Evolutionary conservation across 2,329 filamentous ascomycete species (phyloP).

Genomic region (Lecanosticta acicola): DNA sequence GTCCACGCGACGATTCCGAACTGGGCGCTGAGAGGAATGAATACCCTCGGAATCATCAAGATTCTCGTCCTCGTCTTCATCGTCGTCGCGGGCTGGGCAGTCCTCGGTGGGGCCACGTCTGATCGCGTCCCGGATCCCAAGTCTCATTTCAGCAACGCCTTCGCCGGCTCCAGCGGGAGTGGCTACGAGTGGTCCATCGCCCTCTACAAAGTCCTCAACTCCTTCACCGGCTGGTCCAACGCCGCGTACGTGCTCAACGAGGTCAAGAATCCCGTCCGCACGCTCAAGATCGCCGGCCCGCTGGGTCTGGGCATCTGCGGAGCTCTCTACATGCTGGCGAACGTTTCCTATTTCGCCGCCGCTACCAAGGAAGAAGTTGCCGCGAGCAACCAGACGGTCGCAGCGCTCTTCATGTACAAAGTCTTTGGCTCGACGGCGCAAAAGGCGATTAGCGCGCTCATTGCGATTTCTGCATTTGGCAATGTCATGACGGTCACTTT

Average conservation of each 20-base stretch:
- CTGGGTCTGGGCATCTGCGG: constrained; percentile 45
- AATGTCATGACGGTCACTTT: constrained; percentile 54
- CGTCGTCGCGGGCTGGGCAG: constrained; percentile 51
- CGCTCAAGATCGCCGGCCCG: constrained; percentile 36
- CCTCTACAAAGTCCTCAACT: constrained; percentile 47
- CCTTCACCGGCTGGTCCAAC: constrained; percentile 39
- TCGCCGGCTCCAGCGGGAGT: constrained; percentile 42
- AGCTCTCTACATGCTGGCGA: constrained; percentile 51
- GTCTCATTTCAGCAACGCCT: constrained; percentile 53
- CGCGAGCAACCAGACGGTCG: constrained; percentile 49
- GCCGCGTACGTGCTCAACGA: constrained; percentile 59
- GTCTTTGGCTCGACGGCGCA: constrained; percentile 51
- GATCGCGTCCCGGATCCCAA: constrained; percentile 45
- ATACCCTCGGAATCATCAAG: constrained; percentile 55
- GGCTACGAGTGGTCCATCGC: constrained; percentile 51
- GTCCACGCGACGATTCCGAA: constrained; percentile 50
- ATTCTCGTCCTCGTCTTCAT: constrained; percentile 54
- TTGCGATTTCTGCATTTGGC: constrained; percentile 53
- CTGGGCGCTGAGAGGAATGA: constrained; percentile 27
- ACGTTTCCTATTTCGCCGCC: constrained; percentile 56
- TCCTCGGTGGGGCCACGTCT: constrained; percentile 51
- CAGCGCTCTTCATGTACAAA: constrained; percentile 54
- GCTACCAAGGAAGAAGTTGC: constrained; percentile 40
- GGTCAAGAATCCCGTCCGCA: constrained; percentile 37
- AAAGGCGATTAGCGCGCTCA: constrained; percentile 52